phyloP scores from a whole-genome alignment of 768 basidiomycete species.

The Phaeotremella fagi region DNA sequence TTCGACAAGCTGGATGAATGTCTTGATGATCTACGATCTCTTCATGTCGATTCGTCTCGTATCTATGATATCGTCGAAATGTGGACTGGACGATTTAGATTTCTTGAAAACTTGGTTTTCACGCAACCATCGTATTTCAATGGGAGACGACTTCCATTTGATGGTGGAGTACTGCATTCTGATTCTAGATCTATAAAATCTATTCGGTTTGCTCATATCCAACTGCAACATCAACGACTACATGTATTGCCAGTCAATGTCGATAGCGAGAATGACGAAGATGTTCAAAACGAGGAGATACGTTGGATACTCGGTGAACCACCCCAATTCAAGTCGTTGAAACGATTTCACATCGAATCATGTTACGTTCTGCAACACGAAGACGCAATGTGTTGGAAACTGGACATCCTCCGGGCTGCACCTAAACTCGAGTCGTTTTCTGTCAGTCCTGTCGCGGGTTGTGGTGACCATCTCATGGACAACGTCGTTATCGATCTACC shows the following conservation, averaged over 20 bases:
- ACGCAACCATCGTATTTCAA: neutral
- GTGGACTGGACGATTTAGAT: neutral
- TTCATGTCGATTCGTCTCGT: neutral
- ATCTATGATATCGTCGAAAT: neutral
- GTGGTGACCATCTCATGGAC: too few relatives aligned
- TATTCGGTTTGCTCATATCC: neutral
- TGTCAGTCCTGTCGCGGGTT: too few relatives aligned
- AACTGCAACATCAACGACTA: neutral
- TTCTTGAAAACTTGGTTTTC: neutral
- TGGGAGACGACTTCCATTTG: too few relatives aligned
- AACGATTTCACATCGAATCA: too few relatives aligned
- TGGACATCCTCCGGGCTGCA: too few relatives aligned
- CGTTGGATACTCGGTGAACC: too few relatives aligned
- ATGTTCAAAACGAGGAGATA: neutral
- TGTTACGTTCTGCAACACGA: too few relatives aligned
- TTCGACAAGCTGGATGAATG: neutral
- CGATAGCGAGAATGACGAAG: neutral
- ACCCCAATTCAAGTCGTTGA: too few relatives aligned
- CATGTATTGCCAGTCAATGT: too few relatives aligned
- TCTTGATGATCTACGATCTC: neutral
- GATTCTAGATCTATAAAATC: neutral
- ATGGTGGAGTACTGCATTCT: neutral
- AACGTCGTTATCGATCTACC: too few relatives aligned
- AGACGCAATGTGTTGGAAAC: too few relatives aligned
- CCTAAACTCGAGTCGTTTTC: too few relatives aligned